Percentiles rank a stretch among this genome's conserved stretches.
phyloP scores from a whole-genome alignment of 352 stramenopile species.

The Pythium sp. region DNA sequence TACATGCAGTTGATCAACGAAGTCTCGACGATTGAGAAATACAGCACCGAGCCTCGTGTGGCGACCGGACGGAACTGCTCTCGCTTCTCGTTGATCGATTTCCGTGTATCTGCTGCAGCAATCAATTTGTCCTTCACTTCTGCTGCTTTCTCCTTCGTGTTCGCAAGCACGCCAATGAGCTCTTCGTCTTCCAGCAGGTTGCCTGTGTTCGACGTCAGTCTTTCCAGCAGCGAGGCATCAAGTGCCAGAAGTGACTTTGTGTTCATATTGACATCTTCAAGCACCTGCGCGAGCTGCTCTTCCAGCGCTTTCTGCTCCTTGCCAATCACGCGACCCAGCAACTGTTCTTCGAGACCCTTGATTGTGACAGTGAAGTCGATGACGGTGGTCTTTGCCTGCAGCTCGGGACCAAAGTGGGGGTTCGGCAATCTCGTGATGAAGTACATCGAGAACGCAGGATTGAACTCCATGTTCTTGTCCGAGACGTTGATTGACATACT shows the following conservation, averaged over 20 bases:
- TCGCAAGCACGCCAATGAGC: conserved; percentile 97
- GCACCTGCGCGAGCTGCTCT: conserved; percentile 97
- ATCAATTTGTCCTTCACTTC: conserved; percentile 98
- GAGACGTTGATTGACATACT: conserved; percentile 97
- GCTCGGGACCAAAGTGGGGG: conserved; percentile 96
- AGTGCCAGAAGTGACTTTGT: conserved; percentile 96
- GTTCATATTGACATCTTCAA: conserved; percentile 98
- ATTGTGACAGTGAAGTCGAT: conserved; percentile 99
- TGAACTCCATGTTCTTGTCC: conserved; percentile 99
- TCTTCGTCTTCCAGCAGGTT: conserved; percentile 98
- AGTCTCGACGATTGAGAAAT: conserved; percentile 99
- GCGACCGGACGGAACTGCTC: conserved; percentile 98
- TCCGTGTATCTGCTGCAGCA: conserved; percentile 94
- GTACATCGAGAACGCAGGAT: conserved; percentile 97
- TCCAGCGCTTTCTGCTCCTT: conserved; percentile 98
- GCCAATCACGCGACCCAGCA: conserved; percentile 97
- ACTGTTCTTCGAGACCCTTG: conserved; percentile 95
- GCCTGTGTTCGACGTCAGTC: conserved; percentile 95
- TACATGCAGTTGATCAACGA: conserved; percentile 99
- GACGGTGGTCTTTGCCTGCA: conserved; percentile 98
- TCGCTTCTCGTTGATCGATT: conserved; percentile 97
- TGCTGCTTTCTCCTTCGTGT: conserved; percentile 97
- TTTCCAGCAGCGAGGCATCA: conserved; percentile 95
- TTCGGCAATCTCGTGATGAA: conserved; percentile 98
- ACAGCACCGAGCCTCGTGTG: conserved; percentile 96